Conservation (phyloP, 2,329 filamentous ascomycete genomes). For the Colletotrichum incanum region DNA sequence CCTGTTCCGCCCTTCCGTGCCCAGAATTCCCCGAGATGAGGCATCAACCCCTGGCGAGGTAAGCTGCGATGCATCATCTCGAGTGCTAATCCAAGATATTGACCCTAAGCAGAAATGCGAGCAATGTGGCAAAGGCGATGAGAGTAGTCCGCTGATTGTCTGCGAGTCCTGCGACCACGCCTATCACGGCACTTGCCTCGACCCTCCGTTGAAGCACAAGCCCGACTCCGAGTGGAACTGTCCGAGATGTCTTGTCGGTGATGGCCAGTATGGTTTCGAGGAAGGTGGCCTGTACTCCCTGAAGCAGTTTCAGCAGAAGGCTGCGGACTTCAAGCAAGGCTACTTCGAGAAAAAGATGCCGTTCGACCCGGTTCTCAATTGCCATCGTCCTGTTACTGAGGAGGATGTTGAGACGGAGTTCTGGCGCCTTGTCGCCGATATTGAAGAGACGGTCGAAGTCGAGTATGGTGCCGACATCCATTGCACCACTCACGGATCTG, state of each 20-base stretch:
- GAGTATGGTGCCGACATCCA: conserved; percentile 99
- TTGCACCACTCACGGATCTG: conserved; percentile 96
- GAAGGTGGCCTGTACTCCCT: conserved; percentile 96
- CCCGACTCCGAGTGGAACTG: conserved; percentile 97
- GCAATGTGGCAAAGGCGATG: conserved; percentile 85
- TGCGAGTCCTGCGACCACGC: conserved; percentile 95
- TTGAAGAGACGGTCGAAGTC: conserved; percentile 96
- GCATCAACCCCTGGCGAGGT: conserved; percentile 61
- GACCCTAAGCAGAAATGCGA: conserved; percentile 79
- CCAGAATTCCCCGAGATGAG: conserved; percentile 74
- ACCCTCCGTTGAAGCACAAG: conserved; percentile 83
- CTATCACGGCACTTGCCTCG: conserved; percentile 89
- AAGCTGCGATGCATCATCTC: conserved; percentile 39
- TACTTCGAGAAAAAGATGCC: conserved; percentile 95
- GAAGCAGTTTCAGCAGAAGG: conserved; percentile 96
- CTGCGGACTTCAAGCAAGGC: conserved; percentile 92
- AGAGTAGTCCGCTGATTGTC: conserved; percentile 78
- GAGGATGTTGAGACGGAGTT: conserved; percentile 98
- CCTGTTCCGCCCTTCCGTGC: conserved; percentile 86
- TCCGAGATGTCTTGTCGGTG: conserved; percentile 93
- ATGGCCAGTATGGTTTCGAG: conserved; percentile 97
- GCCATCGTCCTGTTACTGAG: conserved; percentile 86
- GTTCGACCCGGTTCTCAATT: conserved; percentile 87
- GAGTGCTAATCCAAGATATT: conserved; percentile 38
- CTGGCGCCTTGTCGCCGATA: conserved; percentile 93